Percentiles rank a stretch among this genome's conserved stretches.
These are phyloP conservation scores for Nakazawaea anatomiae DNA, from an alignment of 805 yeast species.

Conservation along the genomic window DNA sequence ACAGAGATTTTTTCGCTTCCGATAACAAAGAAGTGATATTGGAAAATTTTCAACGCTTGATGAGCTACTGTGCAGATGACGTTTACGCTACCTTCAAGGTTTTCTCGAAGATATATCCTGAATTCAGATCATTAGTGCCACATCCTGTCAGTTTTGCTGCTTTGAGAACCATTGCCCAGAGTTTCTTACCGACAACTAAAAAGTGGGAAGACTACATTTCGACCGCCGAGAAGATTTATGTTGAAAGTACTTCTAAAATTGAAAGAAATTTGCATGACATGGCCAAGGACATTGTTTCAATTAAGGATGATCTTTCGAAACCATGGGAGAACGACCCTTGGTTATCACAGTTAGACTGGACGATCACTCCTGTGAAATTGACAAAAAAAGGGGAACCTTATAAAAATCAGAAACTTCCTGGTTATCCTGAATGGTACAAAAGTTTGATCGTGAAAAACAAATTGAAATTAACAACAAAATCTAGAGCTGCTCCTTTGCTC, in stretches of 20 bases:
- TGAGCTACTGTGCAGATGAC: conserved; percentile 82
- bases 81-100: conserved; percentile 71
- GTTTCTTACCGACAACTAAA: conserved; percentile 70
- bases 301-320: conserved; percentile 36
- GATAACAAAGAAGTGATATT: conserved; percentile 47
- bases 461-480: conserved; percentile 58
- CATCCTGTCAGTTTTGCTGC: conserved; percentile 96
- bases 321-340: conserved; percentile 67
- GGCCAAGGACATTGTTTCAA: conserved; percentile 51
- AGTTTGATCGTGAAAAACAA: conserved; percentile 35
- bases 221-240: conserved; percentile 62
- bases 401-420: conserved; percentile 77
- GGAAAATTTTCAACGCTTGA: conserved; percentile 52
- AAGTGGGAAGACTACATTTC: conserved; percentile 72
- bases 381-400: conserved; percentile 66
- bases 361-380: conserved; percentile 47
- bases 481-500: conserved; percentile 72
- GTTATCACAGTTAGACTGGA: conserved; percentile 90
- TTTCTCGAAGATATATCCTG: conserved; percentile 62
- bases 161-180: conserved; percentile 61
- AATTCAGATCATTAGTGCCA: conserved; percentile 63
- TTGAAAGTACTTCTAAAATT: conserved; percentile 49
- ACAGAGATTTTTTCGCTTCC: conserved; percentile 59
- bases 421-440: conserved; percentile 92
- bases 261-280: conserved; percentile 51